Conservation (phyloP, 805 yeast species). For the Starmerella stellata region DNA sequence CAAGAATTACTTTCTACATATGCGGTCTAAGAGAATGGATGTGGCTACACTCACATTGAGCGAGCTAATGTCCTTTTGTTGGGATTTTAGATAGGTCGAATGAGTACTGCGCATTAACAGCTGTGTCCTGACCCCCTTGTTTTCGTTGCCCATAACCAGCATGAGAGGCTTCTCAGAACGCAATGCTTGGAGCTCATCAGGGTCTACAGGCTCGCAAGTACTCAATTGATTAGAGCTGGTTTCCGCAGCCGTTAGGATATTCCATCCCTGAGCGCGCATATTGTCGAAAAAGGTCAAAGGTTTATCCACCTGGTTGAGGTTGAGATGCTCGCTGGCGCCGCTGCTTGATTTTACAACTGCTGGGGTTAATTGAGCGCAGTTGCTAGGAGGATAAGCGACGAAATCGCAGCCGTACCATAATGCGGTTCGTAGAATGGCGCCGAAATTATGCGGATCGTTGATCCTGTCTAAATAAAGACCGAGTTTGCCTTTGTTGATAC, state of each 20-base stretch:
- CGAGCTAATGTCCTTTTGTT: slow-evolving; percentile 39
- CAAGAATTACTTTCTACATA: no score
- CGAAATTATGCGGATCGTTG: slow-evolving; percentile 74
- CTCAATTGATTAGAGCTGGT: neutral
- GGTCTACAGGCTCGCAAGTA: slow-evolving; percentile 22
- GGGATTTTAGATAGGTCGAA: slow-evolving; percentile 13
- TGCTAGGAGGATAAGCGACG: slow-evolving; percentile 46
- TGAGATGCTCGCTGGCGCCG: slow-evolving; percentile 64
- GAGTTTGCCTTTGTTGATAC: slow-evolving; percentile 30
- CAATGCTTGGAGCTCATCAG: slow-evolving; percentile 28
- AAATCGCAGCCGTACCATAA: slow-evolving; percentile 72
- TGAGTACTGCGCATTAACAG: slow-evolving; percentile 29
- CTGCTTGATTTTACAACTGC: slow-evolving; percentile 64
- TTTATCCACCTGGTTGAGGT: slow-evolving; percentile 38
- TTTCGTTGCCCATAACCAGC: slow-evolving; percentile 72
- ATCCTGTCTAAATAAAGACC: slow-evolving; percentile 64
- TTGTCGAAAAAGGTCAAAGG: slow-evolving; percentile 46
- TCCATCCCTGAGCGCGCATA: slow-evolving; percentile 48
- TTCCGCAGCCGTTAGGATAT: slow-evolving; percentile 33
- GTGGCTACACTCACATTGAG: slow-evolving; percentile 83
- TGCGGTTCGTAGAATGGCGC: slow-evolving; percentile 66
- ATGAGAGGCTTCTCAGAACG: slow-evolving; percentile 39
- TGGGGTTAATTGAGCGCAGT: slow-evolving; percentile 60
- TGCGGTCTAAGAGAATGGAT: slow-evolving; percentile 38
- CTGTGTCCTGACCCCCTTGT: slow-evolving; percentile 58